These are phyloP conservation scores for Scenedesmus sp. DNA, from an alignment of 163 green algal genomes.

Conservation along the genomic window DNA sequence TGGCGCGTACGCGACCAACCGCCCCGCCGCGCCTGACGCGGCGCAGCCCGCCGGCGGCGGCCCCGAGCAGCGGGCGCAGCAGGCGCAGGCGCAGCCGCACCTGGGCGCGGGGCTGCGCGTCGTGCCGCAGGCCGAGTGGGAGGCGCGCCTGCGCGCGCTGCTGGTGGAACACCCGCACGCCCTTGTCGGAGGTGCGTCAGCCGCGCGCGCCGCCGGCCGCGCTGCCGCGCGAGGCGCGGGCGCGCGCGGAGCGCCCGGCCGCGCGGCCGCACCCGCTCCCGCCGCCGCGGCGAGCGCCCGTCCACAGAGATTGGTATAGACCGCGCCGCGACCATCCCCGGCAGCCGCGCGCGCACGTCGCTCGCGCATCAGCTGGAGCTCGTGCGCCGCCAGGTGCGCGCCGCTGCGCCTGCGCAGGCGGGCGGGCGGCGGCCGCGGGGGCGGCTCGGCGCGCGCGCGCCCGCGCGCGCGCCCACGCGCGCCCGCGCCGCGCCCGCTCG, in stretches of 20 bases:
- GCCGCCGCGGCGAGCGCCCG: no score
- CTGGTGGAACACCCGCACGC: constrained; percentile 32
- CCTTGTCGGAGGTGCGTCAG: constrained; percentile 41
- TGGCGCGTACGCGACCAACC: constrained; percentile 36
- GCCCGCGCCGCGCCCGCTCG: no score
- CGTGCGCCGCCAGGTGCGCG: constrained; percentile 27
- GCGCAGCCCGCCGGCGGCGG: background rate
- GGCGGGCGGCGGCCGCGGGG: no score
- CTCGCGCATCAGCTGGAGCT: constrained; percentile 49
- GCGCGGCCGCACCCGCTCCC: no score
- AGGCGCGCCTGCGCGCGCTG: constrained; percentile 12
- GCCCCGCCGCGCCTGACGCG: constrained; percentile 6
- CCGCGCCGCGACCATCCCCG: constrained; percentile 39
- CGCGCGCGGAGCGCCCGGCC: no score
- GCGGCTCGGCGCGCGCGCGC: no score
- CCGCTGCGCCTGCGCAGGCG: background rate
- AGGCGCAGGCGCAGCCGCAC: constrained; percentile 8
- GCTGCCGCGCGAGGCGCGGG: no score
- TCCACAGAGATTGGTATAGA: constrained; percentile 52
- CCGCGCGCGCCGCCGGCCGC: no score
- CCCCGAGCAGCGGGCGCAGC: background rate
- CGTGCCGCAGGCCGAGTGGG: constrained; percentile 38
- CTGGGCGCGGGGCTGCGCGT: constrained; percentile 14
- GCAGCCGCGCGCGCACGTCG: constrained; percentile 17
- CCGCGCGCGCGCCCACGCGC: no score